Conservation (phyloP, 2,329 filamentous ascomycete genomes). For the Nemania serpens region DNA sequence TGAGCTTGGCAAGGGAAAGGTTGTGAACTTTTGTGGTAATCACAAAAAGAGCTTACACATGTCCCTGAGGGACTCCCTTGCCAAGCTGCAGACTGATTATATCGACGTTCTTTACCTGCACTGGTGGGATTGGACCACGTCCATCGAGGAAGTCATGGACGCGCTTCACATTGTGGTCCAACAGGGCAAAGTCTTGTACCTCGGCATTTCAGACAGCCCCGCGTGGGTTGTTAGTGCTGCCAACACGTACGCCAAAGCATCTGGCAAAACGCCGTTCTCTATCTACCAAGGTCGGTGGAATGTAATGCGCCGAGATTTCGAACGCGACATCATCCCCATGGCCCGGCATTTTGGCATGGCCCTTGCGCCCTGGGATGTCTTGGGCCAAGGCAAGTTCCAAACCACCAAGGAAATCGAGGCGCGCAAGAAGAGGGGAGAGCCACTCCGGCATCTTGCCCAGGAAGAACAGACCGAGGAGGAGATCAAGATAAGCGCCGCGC, state of each 20-base stretch:
- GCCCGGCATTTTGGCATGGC: constrained; percentile 63
- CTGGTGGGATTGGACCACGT: not conserved
- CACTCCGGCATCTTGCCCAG: constrained; percentile 1
- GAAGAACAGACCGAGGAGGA: no score
- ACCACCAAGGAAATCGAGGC: constrained; percentile 41
- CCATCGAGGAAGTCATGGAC: constrained; percentile 21
- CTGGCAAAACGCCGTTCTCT: constrained; percentile 51
- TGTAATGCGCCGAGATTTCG: constrained; percentile 66
- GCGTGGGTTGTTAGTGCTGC: constrained; percentile 64
- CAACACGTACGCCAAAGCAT: not conserved
- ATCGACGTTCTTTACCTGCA: constrained; percentile 60
- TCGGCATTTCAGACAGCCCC: constrained; percentile 56
- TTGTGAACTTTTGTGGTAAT: constrained; percentile 58
- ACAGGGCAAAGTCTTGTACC: constrained; percentile 59
- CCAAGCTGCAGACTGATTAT: constrained; percentile 68
- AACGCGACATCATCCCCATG: constrained; percentile 71
- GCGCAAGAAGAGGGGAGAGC: constrained; percentile 48
- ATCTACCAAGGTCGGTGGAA: constrained; percentile 71
- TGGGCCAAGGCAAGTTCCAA: constrained; percentile 58
- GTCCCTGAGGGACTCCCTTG: constrained; percentile 59
- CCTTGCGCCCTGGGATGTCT: constrained; percentile 62
- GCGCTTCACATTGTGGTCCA: constrained; percentile 63
- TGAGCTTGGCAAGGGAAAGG: not conserved
- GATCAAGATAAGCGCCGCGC: no score
- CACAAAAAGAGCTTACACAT: constrained; percentile 62